Conservation (phyloP, 1,139 yeast genomes). For the Pichia sp. region DNA sequence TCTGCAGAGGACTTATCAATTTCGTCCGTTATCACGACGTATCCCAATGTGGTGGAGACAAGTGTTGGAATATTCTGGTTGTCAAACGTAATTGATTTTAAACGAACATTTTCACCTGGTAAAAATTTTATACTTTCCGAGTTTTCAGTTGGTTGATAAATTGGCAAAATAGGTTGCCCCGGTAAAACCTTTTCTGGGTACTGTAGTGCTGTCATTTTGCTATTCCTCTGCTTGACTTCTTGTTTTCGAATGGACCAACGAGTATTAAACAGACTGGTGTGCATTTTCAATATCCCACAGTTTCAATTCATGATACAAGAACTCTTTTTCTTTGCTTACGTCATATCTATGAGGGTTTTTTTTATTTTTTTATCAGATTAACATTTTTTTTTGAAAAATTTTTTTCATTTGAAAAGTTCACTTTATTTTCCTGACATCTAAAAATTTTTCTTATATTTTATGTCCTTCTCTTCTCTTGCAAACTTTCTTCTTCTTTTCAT, state of each 20-base stretch:
- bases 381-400: constrained; percentile 1
- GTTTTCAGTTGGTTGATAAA: constrained; percentile 19
- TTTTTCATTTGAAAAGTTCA: background rate
- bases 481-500: background rate
- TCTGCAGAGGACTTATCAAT: constrained; percentile 20
- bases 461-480: background rate
- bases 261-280: too few species aligned
- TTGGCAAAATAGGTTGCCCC: constrained; percentile 63
- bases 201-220: constrained; percentile 13
- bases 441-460: background rate
- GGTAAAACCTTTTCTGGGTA: constrained; percentile 52
- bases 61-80: constrained; percentile 39
- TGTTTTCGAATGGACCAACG: too few species aligned
- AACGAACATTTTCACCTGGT: constrained; percentile 45
- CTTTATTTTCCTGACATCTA: background rate
- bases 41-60: constrained; percentile 68
- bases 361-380: background rate
- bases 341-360: background rate
- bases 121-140: constrained; percentile 34
- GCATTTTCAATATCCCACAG: too few species aligned
- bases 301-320: background rate
- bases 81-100: constrained; percentile 23
- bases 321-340: background rate
- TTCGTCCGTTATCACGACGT: constrained; percentile 34
- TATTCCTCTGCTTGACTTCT: background rate